Evolutionary conservation across 108 stramenopile genomes (phyloP).

Genomic region (Pseudonitzschia multistriata): DNA sequence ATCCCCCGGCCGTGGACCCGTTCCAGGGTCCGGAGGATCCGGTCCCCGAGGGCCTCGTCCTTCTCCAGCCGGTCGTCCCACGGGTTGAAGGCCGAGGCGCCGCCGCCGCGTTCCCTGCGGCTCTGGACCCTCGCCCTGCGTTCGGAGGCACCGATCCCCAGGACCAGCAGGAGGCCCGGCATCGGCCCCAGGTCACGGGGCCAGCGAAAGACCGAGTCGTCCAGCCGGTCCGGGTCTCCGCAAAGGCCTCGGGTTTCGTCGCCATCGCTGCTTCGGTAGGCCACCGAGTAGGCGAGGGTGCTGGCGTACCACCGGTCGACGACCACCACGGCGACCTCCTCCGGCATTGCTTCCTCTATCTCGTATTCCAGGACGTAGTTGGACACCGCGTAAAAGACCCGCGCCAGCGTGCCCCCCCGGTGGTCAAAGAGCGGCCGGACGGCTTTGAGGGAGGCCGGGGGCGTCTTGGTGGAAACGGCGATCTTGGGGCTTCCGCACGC

Average conservation of each 20-base stretch:
- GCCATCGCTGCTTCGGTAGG: constrained; percentile 6
- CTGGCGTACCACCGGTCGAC: constrained; percentile 37
- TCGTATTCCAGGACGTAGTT: constrained; percentile 49
- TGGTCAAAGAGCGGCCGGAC: constrained; percentile 39
- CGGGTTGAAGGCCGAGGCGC: constrained; percentile 33
- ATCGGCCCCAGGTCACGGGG: constrained; percentile 24
- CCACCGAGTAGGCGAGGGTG: constrained; percentile 32
- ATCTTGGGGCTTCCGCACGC: neutral
- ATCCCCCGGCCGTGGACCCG: constrained; percentile 4
- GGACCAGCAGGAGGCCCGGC: constrained; percentile 26
- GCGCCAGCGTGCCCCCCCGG: constrained; percentile 37
- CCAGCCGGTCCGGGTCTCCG: neutral
- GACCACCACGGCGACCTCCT: constrained; percentile 12
- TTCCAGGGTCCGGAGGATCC: constrained; percentile 25
- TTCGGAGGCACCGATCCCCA: constrained; percentile 24
- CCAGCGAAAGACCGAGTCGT: constrained; percentile 30
- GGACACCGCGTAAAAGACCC: constrained; percentile 43
- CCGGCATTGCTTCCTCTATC: constrained; percentile 9
- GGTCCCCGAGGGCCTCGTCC: constrained; percentile 21
- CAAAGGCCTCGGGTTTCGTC: neutral
- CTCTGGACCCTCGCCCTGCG: constrained; percentile 26
- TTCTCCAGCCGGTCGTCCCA: constrained; percentile 42
- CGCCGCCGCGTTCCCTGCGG: constrained; percentile 14
- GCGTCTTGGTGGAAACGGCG: constrained; percentile 29
- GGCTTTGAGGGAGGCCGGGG: constrained; percentile 17